These are phyloP conservation scores for Claviceps sp. DNA, from an alignment of 2,329 filamentous ascomycete genomes.

Conservation along the genomic window DNA sequence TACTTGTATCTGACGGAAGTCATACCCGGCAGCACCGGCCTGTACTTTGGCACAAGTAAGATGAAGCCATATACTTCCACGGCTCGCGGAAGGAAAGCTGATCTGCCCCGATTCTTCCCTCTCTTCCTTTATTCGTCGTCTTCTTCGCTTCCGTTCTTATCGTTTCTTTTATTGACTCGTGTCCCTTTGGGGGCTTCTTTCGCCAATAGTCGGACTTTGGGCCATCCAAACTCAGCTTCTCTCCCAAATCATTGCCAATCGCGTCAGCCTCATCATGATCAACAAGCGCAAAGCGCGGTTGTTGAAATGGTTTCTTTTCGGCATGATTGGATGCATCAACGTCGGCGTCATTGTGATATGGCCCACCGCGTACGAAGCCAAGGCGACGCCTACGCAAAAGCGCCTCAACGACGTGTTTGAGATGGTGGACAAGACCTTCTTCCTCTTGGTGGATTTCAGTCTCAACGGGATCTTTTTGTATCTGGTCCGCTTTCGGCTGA, in stretches of 20 bases:
- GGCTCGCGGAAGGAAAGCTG: background rate
- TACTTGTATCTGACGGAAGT: conserved; percentile 13
- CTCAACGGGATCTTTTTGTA: conserved; percentile 38
- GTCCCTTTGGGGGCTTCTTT: no score
- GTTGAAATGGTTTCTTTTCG: conserved; percentile 23
- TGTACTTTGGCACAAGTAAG: conserved; percentile 6
- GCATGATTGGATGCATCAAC: conserved; percentile 22
- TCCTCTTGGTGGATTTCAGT: conserved; percentile 31
- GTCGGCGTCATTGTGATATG: conserved; percentile 27
- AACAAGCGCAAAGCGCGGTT: conserved; percentile 18
- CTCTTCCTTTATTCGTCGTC: background rate
- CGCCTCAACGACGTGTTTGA: conserved; percentile 12
- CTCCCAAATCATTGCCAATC: conserved; percentile 32
- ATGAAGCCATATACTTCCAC: no score
- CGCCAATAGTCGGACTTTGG: conserved; percentile 7
- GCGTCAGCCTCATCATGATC: conserved; percentile 27
- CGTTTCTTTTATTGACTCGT: no score
- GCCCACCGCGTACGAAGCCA: conserved; percentile 20
- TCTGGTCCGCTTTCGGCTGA: conserved; percentile 30
- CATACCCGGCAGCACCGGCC: conserved; percentile 6
- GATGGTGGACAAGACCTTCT: conserved; percentile 28
- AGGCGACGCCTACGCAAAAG: conserved; percentile 4
- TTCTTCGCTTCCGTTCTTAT: background rate
- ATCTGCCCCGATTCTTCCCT: background rate
- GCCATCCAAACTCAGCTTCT: conserved; percentile 24